Base-by-base conservation (phyloP, 345 rosid genomes). In the Rhizophora mangle region DNA sequence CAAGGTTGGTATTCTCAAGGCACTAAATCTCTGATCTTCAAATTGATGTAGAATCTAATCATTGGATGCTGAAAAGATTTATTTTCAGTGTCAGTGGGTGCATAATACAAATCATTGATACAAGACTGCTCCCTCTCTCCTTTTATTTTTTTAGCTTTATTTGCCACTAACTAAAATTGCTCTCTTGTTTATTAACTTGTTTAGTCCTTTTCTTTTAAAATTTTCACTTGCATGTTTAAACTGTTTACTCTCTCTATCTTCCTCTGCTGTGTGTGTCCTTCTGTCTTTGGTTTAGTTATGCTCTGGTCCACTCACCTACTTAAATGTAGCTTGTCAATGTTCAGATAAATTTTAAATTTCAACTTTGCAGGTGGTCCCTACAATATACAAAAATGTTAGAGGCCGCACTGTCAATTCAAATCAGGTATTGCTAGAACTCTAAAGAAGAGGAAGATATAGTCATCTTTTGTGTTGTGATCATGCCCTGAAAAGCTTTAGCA, bases 321-420 rank as follows among this genome's bases (percentile, higher is more conserved):
- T 54, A 2, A 5, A 27, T 54, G 31, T 24, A 13, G 16, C 63
- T 27, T 9, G 26, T 32, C 61, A 22, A 70, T 70, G 32, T 64
- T 64, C 19, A 30, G 46, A 72, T 26, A n/a, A 24, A 70, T 20
- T 37, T 53, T 52, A 62, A 22, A 18, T 58, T 63, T 67, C 62
- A 34, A 56, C 52, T 63, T 60, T 36, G 70, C 85, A 93, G 99
- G 99, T 92, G 73, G 99, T 92, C 58, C 99, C 98, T 31, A 90
- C 98, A 24, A 83, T 89, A 60, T 95, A 95, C 82, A 89, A 90
- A 54, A 86, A 87, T 83, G 84, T 88, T 56, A 82, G 73, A 63
- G 89, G 99, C 57, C 87, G 80, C 46, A 43, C 62, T 37, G 65
- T 64, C 18, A 60, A 54, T 62, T 76, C 69, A 54, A 63, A 63